Evolutionary conservation across 1,284 basidiomycete species (phyloP).

Genomic region (Trichosporon asahii): DNA sequence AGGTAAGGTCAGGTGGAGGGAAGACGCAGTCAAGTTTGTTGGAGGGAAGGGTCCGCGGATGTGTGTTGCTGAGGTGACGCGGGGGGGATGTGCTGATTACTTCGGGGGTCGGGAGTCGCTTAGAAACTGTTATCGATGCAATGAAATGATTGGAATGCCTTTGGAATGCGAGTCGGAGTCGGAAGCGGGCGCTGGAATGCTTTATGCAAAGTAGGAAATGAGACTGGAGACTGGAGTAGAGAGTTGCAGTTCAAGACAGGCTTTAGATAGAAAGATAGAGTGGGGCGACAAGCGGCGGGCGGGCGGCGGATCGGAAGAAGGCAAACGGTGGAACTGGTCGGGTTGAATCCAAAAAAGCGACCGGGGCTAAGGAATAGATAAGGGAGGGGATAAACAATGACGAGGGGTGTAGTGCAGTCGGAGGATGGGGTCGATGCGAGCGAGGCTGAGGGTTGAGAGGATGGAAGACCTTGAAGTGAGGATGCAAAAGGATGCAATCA

Average conservation of each 20-base stretch:
- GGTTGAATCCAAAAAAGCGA: background rate
- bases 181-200: background rate
- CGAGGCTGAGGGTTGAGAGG: background rate
- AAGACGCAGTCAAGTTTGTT: background rate
- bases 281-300: background rate
- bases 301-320: background rate
- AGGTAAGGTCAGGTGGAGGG: background rate
- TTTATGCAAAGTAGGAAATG: background rate
- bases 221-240: background rate
- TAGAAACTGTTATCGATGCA: background rate
- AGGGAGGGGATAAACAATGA: background rate
- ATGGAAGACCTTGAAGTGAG: background rate
- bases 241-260: background rate
- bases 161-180: background rate
- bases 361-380: background rate
- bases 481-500: background rate
- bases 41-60: background rate
- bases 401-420: background rate
- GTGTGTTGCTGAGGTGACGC: background rate
- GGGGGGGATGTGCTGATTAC: slow-evolving; percentile 5
- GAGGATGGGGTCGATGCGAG: background rate
- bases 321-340: background rate
- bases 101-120: background rate
- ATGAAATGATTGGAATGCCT: background rate
- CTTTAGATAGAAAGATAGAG: background rate